phyloP scores from a whole-genome alignment of 2,329 filamentous ascomycete species.

The Nemania bipapillata region DNA sequence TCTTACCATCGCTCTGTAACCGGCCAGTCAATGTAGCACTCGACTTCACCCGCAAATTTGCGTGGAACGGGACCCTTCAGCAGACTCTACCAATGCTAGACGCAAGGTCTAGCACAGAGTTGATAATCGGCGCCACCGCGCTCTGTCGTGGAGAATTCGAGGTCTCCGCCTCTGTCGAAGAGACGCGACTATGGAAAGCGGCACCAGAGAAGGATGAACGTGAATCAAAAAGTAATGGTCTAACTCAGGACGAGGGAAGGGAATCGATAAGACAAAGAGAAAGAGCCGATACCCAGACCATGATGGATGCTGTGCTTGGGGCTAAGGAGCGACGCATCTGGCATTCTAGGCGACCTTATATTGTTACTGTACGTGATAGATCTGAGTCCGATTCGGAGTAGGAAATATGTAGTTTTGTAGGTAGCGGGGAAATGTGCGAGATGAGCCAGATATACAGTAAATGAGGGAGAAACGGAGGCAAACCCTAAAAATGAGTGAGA shows the following conservation, averaged over 20 bases:
- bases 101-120: conserved; percentile 67
- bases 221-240: background rate
- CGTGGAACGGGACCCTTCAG: conserved; percentile 87
- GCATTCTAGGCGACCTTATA: conserved; percentile 69
- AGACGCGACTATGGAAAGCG: conserved; percentile 68
- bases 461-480: background rate
- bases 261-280: conserved; percentile 42
- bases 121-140: conserved; percentile 76
- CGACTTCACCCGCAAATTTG: conserved; percentile 82
- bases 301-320: conserved; percentile 69
- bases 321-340: conserved; percentile 71
- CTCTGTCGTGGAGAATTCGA: conserved; percentile 86
- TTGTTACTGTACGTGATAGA: conserved; percentile 64
- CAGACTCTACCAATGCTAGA: conserved; percentile 72
- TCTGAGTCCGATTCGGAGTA: conserved; percentile 26
- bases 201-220: conserved; percentile 4
- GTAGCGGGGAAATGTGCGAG: background rate
- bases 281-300: conserved; percentile 65
- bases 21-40: conserved; percentile 77
- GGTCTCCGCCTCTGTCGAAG: conserved; percentile 81
- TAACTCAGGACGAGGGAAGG: conserved; percentile 3
- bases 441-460: conserved; percentile 9
- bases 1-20: conserved; percentile 80
- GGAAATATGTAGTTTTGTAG: background rate
- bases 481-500: background rate